Evolutionary conservation across 176 grass and related monocot genomes (phyloP).

Genomic region (Hyparrhenia diplandra): DNA sequence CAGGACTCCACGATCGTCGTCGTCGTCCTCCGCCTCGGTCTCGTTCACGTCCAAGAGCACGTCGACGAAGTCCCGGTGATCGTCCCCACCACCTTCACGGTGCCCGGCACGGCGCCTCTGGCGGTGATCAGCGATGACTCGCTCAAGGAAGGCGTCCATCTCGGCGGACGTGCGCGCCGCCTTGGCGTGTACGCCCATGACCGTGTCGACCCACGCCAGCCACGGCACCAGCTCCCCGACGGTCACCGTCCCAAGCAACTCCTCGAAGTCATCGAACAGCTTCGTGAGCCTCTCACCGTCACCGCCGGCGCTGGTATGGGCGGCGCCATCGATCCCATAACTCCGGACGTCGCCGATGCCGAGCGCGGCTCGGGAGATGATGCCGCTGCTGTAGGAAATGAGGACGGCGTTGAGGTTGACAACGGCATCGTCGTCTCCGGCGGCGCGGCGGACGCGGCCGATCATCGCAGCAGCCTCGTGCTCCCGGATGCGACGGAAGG

Average conservation of each 20-base stretch:
- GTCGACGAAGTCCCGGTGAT: constrained; percentile 25
- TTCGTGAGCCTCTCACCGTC: neutral
- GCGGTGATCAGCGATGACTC: constrained; percentile 27
- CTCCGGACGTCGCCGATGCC: neutral
- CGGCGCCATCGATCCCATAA: neutral
- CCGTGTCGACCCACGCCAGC: constrained; percentile 46
- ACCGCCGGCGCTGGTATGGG: too few species aligned
- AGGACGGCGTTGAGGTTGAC: neutral
- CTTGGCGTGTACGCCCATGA: constrained; percentile 29
- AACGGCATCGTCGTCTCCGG: neutral
- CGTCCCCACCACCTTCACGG: neutral
- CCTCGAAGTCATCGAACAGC: constrained; percentile 39
- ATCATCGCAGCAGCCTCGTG: constrained; percentile 28
- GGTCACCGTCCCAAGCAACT: constrained; percentile 25
- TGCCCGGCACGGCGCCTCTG: neutral
- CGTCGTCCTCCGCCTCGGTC: neutral
- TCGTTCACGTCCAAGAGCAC: constrained; percentile 38
- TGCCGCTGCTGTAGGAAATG: neutral
- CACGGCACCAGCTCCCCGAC: constrained; percentile 48
- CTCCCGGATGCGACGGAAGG: constrained; percentile 17
- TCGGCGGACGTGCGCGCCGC: neutral
- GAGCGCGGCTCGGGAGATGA: constrained; percentile 24
- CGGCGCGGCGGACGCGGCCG: neutral
- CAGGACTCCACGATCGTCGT: neutral
- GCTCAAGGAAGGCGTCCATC: constrained; percentile 22